Conservation (phyloP, 1,139 yeast genomes). For the Geotrichum reessii region DNA sequence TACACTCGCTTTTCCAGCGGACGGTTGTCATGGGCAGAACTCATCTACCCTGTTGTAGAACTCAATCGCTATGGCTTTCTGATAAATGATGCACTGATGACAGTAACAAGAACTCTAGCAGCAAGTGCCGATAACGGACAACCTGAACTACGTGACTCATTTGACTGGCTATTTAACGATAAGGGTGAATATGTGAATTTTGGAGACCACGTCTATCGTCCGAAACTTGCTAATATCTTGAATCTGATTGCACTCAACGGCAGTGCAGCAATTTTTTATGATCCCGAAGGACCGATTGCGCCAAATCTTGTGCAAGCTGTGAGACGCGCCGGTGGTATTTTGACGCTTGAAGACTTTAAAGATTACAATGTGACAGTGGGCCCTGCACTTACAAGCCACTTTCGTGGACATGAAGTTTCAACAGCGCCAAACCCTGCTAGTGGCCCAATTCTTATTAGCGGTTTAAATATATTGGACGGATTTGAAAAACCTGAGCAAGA, state of each 20-base stretch:
- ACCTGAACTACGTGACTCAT: slow-evolving; percentile 22
- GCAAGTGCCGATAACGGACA: slow-evolving; percentile 11
- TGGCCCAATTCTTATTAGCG: slow-evolving; percentile 77
- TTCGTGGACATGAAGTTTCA: slow-evolving; percentile 49
- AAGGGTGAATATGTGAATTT: slow-evolving; percentile 36
- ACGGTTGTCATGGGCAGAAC: slow-evolving; percentile 60
- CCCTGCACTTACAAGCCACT: slow-evolving; percentile 48
- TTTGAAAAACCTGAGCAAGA: slow-evolving; percentile 26
- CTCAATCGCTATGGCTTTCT: slow-evolving; percentile 65
- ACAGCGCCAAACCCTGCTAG: slow-evolving; percentile 77
- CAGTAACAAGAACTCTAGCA: slow-evolving; percentile 31
- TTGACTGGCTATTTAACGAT: slow-evolving; percentile 34
- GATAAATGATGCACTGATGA: slow-evolving; percentile 46
- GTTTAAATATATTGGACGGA: slow-evolving; percentile 56
- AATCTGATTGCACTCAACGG: slow-evolving; percentile 68
- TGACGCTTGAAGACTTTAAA: slow-evolving; percentile 58
- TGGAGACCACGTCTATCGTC: slow-evolving; percentile 61
- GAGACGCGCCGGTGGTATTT: slow-evolving; percentile 53
- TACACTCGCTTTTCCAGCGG: slow-evolving; percentile 64
- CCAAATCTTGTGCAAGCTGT: slow-evolving; percentile 46
- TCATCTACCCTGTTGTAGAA: slow-evolving; percentile 68
- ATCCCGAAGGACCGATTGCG: slow-evolving; percentile 72
- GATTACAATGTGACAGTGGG: slow-evolving; percentile 52
- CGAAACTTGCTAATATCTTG: slow-evolving; percentile 59
- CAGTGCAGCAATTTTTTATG: slow-evolving; percentile 70